Evolutionary conservation across 2,329 filamentous ascomycete species (phyloP).

Genomic region (Scedosporium dehoogii): DNA sequence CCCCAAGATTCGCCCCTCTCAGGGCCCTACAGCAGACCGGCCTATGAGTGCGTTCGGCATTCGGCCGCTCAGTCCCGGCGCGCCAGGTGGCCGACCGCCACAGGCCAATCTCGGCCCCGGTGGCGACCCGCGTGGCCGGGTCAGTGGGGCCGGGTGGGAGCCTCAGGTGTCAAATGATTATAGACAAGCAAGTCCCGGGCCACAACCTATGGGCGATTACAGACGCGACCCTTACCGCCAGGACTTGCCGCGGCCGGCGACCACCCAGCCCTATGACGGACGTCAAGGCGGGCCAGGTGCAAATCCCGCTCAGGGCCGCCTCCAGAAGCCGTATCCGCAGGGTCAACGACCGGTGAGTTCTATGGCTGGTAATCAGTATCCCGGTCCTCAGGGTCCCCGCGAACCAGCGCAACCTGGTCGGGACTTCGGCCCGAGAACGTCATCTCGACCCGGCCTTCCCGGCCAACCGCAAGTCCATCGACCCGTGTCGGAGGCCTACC

Average conservation of each 20-base stretch:
- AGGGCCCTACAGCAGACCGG: conserved; percentile 36
- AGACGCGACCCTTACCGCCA: conserved; percentile 15
- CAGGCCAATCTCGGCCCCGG: conserved; percentile 7
- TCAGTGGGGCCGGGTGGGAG: conserved; percentile 34
- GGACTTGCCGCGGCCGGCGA: conserved; percentile 16
- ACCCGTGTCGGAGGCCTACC: conserved; percentile 16
- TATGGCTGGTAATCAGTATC: conserved; percentile 8
- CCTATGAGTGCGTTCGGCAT: conserved; percentile 45
- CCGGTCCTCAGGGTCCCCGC: conserved; percentile 15
- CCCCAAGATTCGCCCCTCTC: conserved; percentile 37
- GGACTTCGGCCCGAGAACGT: conserved; percentile 29
- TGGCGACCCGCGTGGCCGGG: conserved; percentile 22
- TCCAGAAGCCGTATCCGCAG: conserved; percentile 8
- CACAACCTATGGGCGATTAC: conserved; percentile 7
- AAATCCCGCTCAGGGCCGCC: conserved; percentile 12
- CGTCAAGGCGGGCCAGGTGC: conserved; percentile 14
- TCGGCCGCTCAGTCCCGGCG: conserved; percentile 30
- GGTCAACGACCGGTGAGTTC: conserved; percentile 9
- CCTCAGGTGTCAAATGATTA: conserved; percentile 30
- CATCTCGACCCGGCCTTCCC: conserved; percentile 17
- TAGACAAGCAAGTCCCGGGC: conserved; percentile 29
- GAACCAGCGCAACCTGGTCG: conserved; percentile 18
- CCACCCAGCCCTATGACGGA: conserved; percentile 15
- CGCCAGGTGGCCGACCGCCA: conserved; percentile 1
- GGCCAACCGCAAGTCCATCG: conserved; percentile 9